Conservation (phyloP, 306 rosid species). For the Mimosa pudica region DNA sequence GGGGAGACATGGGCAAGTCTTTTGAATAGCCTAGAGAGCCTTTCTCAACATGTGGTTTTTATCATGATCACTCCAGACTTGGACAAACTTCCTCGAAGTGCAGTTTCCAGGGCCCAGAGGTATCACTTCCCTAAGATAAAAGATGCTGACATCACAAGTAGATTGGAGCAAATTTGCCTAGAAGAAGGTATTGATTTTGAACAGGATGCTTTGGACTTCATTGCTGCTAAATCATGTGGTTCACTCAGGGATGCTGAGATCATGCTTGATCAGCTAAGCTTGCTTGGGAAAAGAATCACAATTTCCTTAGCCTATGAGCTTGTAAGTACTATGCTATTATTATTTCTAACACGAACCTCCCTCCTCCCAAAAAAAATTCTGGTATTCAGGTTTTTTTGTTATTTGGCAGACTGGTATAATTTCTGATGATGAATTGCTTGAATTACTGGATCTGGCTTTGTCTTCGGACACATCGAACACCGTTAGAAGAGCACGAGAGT, state of each 20-base stretch:
- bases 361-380: not conserved
- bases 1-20: slow-evolving; percentile 70
- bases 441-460: slow-evolving; percentile 83
- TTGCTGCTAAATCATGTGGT: slow-evolving; percentile 73
- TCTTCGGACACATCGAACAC: slow-evolving; percentile 82
- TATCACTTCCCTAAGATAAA: slow-evolving; percentile 76
- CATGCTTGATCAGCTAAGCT: slow-evolving; percentile 92
- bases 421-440: slow-evolving; percentile 79
- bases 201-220: slow-evolving; percentile 64
- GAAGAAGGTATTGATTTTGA: slow-evolving; percentile 74
- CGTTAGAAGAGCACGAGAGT: slow-evolving; percentile 73
- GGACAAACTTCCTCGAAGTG: slow-evolving; percentile 67
- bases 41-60: slow-evolving; percentile 67
- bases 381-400: slow-evolving; percentile 20
- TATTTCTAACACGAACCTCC: slow-evolving; percentile 1
- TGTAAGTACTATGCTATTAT: slow-evolving; percentile 53
- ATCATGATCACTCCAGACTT: slow-evolving; percentile 83
- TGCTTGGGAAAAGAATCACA: slow-evolving; percentile 73
- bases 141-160: slow-evolving; percentile 63
- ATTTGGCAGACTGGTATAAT: slow-evolving; percentile 76
- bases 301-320: slow-evolving; percentile 65
- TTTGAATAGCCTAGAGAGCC: slow-evolving; percentile 59
- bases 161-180: slow-evolving; percentile 58
- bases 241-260: slow-evolving; percentile 92
- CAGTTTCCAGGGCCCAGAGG: slow-evolving; percentile 68